A percentile compares a stretch with the other conserved stretches of the same genome.
phyloP scores from a whole-genome alignment of 495 filamentous ascomycete species.

The Emericellopsis terricola region DNA sequence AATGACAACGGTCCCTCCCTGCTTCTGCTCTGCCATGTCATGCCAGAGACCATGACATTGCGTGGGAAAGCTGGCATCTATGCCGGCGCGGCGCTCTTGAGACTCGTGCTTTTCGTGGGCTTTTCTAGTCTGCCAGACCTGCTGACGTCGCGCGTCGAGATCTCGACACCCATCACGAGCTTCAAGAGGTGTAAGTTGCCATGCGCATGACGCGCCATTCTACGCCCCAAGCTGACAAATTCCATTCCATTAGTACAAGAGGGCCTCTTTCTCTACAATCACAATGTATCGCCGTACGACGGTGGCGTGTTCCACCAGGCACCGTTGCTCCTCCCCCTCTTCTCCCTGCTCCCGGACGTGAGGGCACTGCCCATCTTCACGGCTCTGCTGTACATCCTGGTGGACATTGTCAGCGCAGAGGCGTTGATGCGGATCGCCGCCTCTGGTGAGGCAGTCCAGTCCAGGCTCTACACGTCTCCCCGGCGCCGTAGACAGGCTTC shows the following conservation, averaged over 20 bases:
- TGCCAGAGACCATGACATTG: conserved; percentile 20
- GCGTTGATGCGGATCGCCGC: conserved; percentile 72
- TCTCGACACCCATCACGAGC: conserved; percentile 91
- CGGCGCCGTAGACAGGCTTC: conserved; percentile 65
- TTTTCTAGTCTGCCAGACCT: conserved; percentile 78
- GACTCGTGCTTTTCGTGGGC: conserved; percentile 59
- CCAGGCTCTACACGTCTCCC: conserved; percentile 56
- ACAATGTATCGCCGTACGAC: conserved; percentile 94
- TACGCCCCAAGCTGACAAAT: not conserved
- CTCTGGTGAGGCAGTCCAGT: conserved; percentile 55
- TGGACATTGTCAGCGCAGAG: conserved; percentile 70
- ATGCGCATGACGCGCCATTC: not conserved
- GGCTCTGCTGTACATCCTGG: conserved; percentile 58
- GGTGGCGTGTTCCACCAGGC: conserved; percentile 97
- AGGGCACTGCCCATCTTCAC: conserved; percentile 48
- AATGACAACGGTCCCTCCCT: too few relatives aligned
- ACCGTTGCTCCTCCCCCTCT: conserved; percentile 76
- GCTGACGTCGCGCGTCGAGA: conserved; percentile 80
- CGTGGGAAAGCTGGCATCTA: conserved; percentile 59
- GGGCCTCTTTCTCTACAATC: conserved; percentile 86
- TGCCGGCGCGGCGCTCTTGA: conserved; percentile 54
- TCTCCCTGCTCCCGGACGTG: conserved; percentile 64
- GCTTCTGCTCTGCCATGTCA: not conserved
- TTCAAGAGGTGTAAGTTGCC: conserved; percentile 77
- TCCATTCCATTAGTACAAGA: conserved; percentile 56